Evolutionary conservation across 495 filamentous ascomycete genomes (phyloP), one percentile per base, ranked within the genome.

Genomic region (Podospora comata): DNA sequence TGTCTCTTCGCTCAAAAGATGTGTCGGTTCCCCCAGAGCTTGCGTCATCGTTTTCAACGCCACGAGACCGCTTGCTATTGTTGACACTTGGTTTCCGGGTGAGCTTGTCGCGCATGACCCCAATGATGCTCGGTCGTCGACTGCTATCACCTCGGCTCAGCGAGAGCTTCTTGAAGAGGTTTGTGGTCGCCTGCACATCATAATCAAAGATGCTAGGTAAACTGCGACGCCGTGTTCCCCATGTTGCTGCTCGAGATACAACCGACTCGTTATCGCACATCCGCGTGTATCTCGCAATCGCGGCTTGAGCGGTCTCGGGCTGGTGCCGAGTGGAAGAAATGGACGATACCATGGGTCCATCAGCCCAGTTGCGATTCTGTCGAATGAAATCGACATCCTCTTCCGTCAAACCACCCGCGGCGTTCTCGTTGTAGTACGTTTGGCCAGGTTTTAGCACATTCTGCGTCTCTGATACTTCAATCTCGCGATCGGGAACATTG

Each of bases 181-280:
- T 85, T 1, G 83, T 84, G 26, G 85, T 83, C 26, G 82, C 78
- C 48, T 91, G 79, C 28, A 83, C 86, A 53, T 89, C 85, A 61
- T 86, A 78, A 62, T 92, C 90, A 2, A 84, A 74, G 53, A 85
- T 70, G 71, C 80, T 85, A 23, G 82, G 81, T 60, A 90, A 79
- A 71, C 87, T 90, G 26, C 86, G 77, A 28, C 86, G 84, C 18
- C 87, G 83, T 1, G 89, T 91, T 13, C 90, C 90, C 88, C 90
- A 91, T 2, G 91, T 94, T 26, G 90, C 91, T 27, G 85, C 83
- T 57, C 89, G 83, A 4, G 91, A 93, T 23, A 85, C 77, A 16
- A 85, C 78, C 1, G 84, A 86, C 9, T 81, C 78, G 53, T 78
- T 83, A 64, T 86, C 85, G 67, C 79, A 82, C 70, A 78, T 75